Percentiles rank a stretch among this genome's conserved stretches.
These are phyloP conservation scores for Vigna hirtella DNA, from an alignment of 306 rosid species.

Conservation along the genomic window DNA sequence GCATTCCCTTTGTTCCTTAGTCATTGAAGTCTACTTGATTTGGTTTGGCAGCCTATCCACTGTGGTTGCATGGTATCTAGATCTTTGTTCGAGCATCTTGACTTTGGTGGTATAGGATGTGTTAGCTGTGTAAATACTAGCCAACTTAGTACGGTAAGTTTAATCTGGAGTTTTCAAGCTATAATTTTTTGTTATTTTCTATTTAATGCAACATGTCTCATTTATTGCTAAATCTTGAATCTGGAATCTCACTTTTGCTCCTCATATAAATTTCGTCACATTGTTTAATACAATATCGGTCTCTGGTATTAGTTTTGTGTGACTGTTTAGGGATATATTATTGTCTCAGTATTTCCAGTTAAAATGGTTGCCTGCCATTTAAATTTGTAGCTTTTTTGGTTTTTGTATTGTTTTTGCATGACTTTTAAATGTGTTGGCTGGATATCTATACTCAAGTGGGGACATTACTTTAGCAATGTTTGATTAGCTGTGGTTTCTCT, in stretches of 20 bases:
- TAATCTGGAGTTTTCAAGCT: constrained; percentile 21
- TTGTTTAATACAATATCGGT: constrained; percentile 26
- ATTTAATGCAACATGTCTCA: constrained; percentile 10
- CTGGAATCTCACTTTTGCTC: constrained; percentile 20
- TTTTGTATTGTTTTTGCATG: not conserved
- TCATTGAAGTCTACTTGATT: constrained; percentile 35
- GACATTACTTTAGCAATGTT: not conserved
- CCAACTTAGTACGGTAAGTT: constrained; percentile 64
- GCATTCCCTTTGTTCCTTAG: constrained; percentile 15
- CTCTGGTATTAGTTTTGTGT: constrained; percentile 4
- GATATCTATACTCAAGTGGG: constrained; percentile 4
- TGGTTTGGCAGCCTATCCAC: constrained; percentile 79
- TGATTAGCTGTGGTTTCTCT: not conserved
- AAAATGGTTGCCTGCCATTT: constrained; percentile 11
- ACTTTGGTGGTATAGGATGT: constrained; percentile 87
- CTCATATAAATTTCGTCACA: constrained; percentile 20
- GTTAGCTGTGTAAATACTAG: constrained; percentile 65
- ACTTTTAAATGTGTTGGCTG: not conserved
- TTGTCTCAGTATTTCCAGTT: not conserved
- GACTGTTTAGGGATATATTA: too few relatives aligned
- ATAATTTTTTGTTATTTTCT: constrained; percentile 31
- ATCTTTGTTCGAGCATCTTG: constrained; percentile 80
- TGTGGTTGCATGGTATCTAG: constrained; percentile 83
- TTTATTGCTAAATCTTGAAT: constrained; percentile 36
- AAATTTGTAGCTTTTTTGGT: not conserved